Conservation (phyloP, 2,329 filamentous ascomycete species). For the Fusarium sp. region DNA sequence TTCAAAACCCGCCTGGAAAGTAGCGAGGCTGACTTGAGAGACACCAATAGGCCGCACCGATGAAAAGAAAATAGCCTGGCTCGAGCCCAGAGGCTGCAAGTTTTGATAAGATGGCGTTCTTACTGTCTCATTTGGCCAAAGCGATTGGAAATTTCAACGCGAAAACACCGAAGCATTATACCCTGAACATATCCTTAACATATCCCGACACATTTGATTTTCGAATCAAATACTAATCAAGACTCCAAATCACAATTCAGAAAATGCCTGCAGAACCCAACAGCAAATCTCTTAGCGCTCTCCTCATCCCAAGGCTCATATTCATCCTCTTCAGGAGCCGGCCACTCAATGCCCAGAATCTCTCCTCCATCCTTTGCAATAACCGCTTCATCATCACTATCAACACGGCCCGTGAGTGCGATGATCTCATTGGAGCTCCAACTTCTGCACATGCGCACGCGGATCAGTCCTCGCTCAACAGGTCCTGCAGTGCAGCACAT, state of each 20-base stretch:
- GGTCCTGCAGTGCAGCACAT: constrained; percentile 7
- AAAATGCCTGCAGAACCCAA: not conserved
- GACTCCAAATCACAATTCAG: constrained; percentile 1
- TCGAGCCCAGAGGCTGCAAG: not conserved
- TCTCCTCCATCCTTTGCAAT: constrained; percentile 17
- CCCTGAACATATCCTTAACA: not conserved
- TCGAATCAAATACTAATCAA: not conserved
- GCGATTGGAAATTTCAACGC: not conserved
- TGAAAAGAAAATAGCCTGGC: no score
- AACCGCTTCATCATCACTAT: not conserved
- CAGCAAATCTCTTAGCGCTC: constrained; percentile 3
- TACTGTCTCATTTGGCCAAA: not conserved
- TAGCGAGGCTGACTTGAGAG: not conserved
- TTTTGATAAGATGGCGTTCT: not conserved
- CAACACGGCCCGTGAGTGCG: constrained; percentile 4
- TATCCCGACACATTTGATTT: not conserved
- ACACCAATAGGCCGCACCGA: not conserved
- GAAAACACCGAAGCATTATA: not conserved
- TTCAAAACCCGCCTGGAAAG: no score
- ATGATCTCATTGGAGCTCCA: constrained; percentile 14
- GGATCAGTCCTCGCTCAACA: constrained; percentile 4
- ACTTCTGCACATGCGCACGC: constrained; percentile 18
- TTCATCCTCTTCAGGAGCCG: not conserved
- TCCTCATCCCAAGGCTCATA: constrained; percentile 1
- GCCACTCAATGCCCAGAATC: constrained; percentile 14